phyloP scores from a whole-genome alignment of 1,284 basidiomycete genomes.

The Tylopilus sp. region DNA sequence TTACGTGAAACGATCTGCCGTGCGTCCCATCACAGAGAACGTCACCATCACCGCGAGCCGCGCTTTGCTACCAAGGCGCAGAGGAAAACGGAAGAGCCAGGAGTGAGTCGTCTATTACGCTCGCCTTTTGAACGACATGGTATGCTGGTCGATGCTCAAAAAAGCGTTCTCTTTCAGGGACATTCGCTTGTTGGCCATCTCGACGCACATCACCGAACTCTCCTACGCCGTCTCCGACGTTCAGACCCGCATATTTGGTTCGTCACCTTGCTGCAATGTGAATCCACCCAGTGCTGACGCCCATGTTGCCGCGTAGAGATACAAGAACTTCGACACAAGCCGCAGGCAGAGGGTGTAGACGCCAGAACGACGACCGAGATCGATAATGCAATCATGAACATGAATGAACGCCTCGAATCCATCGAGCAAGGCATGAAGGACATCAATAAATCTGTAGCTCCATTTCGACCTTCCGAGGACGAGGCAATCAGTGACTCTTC shows the following conservation, averaged over 20 bases:
- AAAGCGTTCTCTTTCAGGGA: slow-evolving; percentile 46
- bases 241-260: slow-evolving; percentile 83
- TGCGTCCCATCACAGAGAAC: slow-evolving; percentile 50
- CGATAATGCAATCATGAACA: slow-evolving; percentile 72
- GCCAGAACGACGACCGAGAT: slow-evolving; percentile 62
- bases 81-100: slow-evolving; percentile 53
- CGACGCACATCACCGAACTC: slow-evolving; percentile 79
- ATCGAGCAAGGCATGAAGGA: slow-evolving; percentile 67
- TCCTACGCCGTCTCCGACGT: slow-evolving; percentile 81
- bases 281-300: slow-evolving; percentile 10
- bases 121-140: slow-evolving; percentile 18
- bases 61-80: slow-evolving; percentile 38
- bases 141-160: slow-evolving; percentile 30
- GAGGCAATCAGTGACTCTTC: slow-evolving; percentile 38
- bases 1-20: slow-evolving; percentile 35
- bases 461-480: slow-evolving; percentile 50
- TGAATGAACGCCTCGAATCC: slow-evolving; percentile 77
- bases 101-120: slow-evolving; percentile 42
- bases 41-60: slow-evolving; percentile 58
- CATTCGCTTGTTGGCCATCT: slow-evolving; percentile 67
- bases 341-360: slow-evolving; percentile 53
- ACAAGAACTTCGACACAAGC: slow-evolving; percentile 79
- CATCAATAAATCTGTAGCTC: slow-evolving; percentile 60
- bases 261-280: slow-evolving; percentile 7
- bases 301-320: slow-evolving; percentile 52